Evolutionary conservation across 2,329 filamentous ascomycete species (phyloP), one percentile per base, ranked within the genome.

Genomic region (Trichoderma citrinoviride): DNA sequence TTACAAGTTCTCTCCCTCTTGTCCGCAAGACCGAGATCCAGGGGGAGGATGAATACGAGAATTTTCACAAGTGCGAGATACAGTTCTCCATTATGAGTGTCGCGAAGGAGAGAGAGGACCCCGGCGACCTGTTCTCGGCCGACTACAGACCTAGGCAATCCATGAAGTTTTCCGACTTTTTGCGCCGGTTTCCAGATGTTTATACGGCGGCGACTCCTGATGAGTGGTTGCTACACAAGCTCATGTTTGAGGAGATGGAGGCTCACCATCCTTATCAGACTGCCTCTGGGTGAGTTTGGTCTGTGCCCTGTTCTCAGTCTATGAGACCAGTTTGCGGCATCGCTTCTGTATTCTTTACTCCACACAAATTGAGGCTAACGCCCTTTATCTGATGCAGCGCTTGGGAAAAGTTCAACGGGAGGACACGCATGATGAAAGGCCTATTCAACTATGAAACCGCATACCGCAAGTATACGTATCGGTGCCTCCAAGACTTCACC

Each of bases 391-490:
- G 7, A 3, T 8, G 41, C 61, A 84, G 83, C 7, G 80, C 82
- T 7, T 87, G 85, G 85, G 78, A 81, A 65, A 83, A 82, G 70
- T 93, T 92, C 74, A 90, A 90, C 68, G 82, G 83, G 55, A 82
- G 87, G 4, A 91, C 89, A 3, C 82, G 87, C 56, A 88, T 89
- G 78, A 90, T 91, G 82, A 91, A 91, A 71, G 89, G 89, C 0
- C 78, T 91, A 0, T 83, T 90, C 70, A 89, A 88, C 72, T 90
- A 90, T 69, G 82, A 86, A 71, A 80, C 78, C 3, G 86, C 87
- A 3, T 90, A 87, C 71, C 78, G 79, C 53, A 78, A 76, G 73
- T 91, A 91, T 69, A 89, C 87, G 2, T 77, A 79, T 10, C 73
- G 77, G 3, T 86, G 85, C 21, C 83, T 90, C 12, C 77, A 87